These are phyloP conservation scores for Phlebiopsis flavidoalba DNA, from an alignment of 768 basidiomycete genomes.

Conservation along the genomic window DNA sequence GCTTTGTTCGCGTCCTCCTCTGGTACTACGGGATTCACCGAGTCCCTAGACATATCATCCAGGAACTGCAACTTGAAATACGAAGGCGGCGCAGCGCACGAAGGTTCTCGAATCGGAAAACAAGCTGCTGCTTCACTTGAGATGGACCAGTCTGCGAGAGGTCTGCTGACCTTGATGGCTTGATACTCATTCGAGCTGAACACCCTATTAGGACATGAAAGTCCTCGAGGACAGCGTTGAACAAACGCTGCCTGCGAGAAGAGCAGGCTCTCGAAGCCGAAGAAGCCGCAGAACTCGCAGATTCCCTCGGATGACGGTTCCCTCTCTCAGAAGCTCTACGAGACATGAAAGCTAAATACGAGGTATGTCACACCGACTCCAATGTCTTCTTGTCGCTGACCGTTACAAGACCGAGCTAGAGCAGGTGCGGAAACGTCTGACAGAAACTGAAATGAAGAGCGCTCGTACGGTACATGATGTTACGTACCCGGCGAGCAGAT, in stretches of 20 bases:
- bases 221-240: slow-evolving; percentile 75
- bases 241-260: slow-evolving; percentile 46
- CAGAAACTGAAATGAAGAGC: slow-evolving; percentile 72
- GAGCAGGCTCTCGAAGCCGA: slow-evolving; percentile 34
- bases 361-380: slow-evolving; percentile 32
- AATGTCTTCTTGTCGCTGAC: not conserved
- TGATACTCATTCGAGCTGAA: not conserved
- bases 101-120: slow-evolving; percentile 78
- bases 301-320: slow-evolving; percentile 28
- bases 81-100: slow-evolving; percentile 53
- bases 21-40: not conserved
- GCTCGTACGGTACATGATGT: slow-evolving; percentile 65
- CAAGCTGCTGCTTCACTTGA: slow-evolving; percentile 58
- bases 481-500: slow-evolving; percentile 28
- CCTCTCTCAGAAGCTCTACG: slow-evolving; percentile 36
- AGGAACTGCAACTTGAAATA: slow-evolving; percentile 84
- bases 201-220: slow-evolving; percentile 53
- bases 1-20: slow-evolving; percentile 14
- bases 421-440: slow-evolving; percentile 61
- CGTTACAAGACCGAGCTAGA: slow-evolving; percentile 55
- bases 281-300: slow-evolving; percentile 13
- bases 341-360: slow-evolving; percentile 48
- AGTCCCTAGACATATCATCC: slow-evolving; percentile 73
- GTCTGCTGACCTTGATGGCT: slow-evolving; percentile 28
- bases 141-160: slow-evolving; percentile 67